phyloP scores from a whole-genome alignment of 2,329 filamentous ascomycete genomes.

The Aureobasidium leucospermi region DNA sequence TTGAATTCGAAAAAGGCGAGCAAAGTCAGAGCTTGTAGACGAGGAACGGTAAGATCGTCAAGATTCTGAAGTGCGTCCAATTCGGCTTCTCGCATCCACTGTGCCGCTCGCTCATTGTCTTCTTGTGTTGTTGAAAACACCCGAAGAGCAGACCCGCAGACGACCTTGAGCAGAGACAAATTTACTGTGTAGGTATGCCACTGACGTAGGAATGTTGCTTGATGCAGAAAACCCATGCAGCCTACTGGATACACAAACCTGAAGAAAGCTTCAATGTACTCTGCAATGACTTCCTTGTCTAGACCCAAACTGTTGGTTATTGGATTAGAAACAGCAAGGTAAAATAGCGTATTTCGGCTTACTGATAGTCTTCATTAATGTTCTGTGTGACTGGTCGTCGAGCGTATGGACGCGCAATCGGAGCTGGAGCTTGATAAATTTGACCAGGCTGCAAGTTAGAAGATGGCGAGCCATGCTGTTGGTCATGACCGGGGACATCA shows the following conservation, averaged over 20 bases:
- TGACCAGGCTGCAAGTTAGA: neutral
- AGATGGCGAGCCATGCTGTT: neutral
- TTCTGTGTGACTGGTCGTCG: neutral
- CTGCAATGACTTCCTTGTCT: neutral
- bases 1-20: conserved; percentile 7
- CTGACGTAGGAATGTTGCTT: conserved; percentile 1
- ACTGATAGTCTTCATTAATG: neutral
- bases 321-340: neutral
- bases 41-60: neutral
- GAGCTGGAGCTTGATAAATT: neutral
- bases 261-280: conserved; percentile 10
- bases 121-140: neutral
- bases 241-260: conserved; percentile 4
- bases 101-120: conserved; percentile 2
- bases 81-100: conserved; percentile 2
- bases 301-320: neutral
- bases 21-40: neutral
- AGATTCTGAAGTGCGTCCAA: neutral
- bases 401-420: neutral
- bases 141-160: neutral
- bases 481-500: neutral
- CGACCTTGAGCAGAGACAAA: neutral
- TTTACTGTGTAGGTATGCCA: conserved; percentile 2
- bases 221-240: conserved; percentile 8
- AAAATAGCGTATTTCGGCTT: neutral